Evolutionary conservation across 371 early-diverging fungal species (phyloP).

Genomic region (Nosema muscidifuracis): DNA sequence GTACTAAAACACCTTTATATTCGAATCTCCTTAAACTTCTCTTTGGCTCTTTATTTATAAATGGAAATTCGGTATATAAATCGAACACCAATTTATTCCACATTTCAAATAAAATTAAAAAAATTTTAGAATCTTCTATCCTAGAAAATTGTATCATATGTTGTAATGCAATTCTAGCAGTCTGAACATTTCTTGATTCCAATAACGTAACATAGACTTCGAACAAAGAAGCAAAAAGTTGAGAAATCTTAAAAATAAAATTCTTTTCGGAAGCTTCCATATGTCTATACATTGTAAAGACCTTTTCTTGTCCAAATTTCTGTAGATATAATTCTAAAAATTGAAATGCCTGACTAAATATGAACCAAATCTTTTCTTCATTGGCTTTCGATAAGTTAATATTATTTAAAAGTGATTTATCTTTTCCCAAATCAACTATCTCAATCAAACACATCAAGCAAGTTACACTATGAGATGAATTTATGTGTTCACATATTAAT

Average conservation of each 20-base stretch:
- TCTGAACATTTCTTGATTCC: conserved; percentile 10
- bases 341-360: conserved; percentile 26
- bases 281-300: conserved; percentile 24
- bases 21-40: conserved; percentile 44
- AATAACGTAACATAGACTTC: conserved; percentile 13
- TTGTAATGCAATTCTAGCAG: conserved; percentile 19
- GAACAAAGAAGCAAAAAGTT: conserved; percentile 40
- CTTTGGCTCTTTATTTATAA: conserved; percentile 6
- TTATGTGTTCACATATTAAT: conserved; percentile 55
- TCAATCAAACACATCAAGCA: conserved; percentile 43
- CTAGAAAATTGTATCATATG: conserved; percentile 35
- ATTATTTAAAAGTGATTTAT: conserved; percentile 5
- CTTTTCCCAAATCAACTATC: conserved; percentile 40
- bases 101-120: conserved; percentile 33
- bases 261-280: conserved; percentile 44
- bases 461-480: conserved; percentile 40
- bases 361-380: conserved; percentile 32
- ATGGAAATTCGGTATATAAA: conserved; percentile 53
- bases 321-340: conserved; percentile 56
- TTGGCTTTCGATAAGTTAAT: conserved; percentile 8
- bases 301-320: conserved; percentile 51
- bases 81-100: conserved; percentile 51
- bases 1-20: conserved; percentile 45
- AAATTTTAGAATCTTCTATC: conserved; percentile 47
- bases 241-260: conserved; percentile 37